phyloP scores from a whole-genome alignment of 768 basidiomycete species.

The Lactifluus rugatus region DNA sequence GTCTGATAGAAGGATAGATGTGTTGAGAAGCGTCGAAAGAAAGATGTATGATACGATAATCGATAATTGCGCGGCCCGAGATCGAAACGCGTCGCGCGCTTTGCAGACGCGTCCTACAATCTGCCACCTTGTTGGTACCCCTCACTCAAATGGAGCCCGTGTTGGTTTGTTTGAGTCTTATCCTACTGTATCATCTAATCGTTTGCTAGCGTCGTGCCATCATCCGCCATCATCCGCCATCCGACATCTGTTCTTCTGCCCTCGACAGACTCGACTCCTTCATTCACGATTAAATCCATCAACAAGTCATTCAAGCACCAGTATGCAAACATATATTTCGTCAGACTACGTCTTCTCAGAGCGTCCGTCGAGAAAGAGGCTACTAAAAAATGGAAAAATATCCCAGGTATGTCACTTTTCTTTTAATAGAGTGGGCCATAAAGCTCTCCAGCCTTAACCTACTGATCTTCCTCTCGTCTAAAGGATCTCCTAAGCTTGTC shows the following conservation, averaged over 20 bases:
- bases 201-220: conserved; percentile 4
- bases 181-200: neutral
- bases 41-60: too few species aligned
- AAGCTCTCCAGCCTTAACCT: neutral
- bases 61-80: too few species aligned
- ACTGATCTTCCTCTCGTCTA: neutral
- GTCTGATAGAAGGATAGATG: too few species aligned
- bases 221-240: conserved; percentile 6
- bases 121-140: neutral
- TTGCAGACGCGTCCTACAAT: neutral
- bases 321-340: conserved; percentile 67
- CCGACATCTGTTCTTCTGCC: conserved; percentile 11
- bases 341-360: conserved; percentile 42
- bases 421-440: neutral
- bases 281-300: conserved; percentile 35
- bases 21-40: too few species aligned
- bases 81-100: neutral
- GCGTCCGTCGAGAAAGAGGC: conserved; percentile 42
- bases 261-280: conserved; percentile 18
- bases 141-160: neutral
- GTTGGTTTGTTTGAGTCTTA: neutral
- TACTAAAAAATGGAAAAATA: conserved; percentile 37
- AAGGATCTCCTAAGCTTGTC: conserved; percentile 64
- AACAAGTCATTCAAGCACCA: conserved; percentile 54
- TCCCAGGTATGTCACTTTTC: conserved; percentile 29